phyloP scores from a whole-genome alignment of 257 asterid species.

The Ehretia macrophylla region DNA sequence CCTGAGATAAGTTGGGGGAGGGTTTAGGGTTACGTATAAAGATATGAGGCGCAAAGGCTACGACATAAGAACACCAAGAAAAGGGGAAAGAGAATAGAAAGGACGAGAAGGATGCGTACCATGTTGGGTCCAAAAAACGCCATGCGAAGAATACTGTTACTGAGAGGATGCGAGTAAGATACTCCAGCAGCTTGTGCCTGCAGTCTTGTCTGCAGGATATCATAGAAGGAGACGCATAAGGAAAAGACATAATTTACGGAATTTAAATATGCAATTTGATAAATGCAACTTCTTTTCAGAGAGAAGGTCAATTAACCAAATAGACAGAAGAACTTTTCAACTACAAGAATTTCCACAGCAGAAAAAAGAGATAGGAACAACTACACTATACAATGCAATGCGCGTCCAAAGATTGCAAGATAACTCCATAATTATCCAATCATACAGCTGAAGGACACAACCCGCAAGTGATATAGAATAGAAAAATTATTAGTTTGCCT shows the following conservation, averaged over 20 bases:
- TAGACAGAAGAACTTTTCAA: too few species aligned
- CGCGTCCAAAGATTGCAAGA: too few species aligned
- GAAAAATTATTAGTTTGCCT: too few species aligned
- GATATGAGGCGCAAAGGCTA: neutral
- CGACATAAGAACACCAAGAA: neutral
- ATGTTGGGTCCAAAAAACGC: conserved; percentile 85
- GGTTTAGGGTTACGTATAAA: too few species aligned
- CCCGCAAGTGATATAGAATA: too few species aligned
- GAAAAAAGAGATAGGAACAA: too few species aligned
- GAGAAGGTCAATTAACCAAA: too few species aligned
- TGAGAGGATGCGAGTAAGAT: conserved; percentile 75
- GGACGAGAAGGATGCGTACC: conserved; percentile 30
- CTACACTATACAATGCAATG: too few species aligned
- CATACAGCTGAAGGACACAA: too few species aligned
- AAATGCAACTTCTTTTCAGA: neutral
- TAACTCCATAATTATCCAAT: too few species aligned
- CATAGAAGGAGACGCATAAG: neutral
- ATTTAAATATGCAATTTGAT: neutral
- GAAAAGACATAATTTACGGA: neutral
- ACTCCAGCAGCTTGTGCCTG: conserved; percentile 98
- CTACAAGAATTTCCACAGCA: too few species aligned
- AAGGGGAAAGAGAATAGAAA: neutral
- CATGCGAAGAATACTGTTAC: conserved; percentile 87
- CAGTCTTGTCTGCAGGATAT: conserved; percentile 64
- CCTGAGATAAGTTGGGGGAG: too few species aligned